Evolutionary conservation across 1,139 yeast genomes (phyloP), one percentile per base, ranked within the genome.

Genomic region (Maudiozyma humilis): DNA sequence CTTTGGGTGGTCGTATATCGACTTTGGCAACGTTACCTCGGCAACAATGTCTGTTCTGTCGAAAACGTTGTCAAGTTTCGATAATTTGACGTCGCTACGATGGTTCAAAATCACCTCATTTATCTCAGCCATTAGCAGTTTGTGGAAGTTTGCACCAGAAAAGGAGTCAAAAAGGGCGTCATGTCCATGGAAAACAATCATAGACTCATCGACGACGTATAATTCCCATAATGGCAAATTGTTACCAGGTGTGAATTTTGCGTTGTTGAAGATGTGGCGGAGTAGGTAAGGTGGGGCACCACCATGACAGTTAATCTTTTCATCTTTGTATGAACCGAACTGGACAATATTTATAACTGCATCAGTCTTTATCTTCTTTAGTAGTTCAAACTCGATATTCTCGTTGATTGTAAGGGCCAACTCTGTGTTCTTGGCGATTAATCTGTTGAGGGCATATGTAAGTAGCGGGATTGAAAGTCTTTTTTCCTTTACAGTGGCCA

Each of bases 131-230:
- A 47, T 32, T 25, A 54, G 50, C 27, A 49, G 30, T 15, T 52
- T 53, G 41, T 56, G 62, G 33, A 60, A 54, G 38, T 52, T 52
- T 17, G 61, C 61, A n/a, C 59, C 59, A 2, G 63, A 55, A 45
- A 57, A 60, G 2, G 52, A 45, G 43, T 60, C 64, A 49, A 59
- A 60, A 29, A 60, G 41, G 3, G 50, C 48, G 36, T 58, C 62
- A 35, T 57, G 60, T 2, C 61, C 62, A 48, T 60, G 62, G 35
- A 60, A 59, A 4, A 58, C 45, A 3, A 59, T 42, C 41, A 55
- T 40, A 3, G 55, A 47, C 30, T 55, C 59, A 43, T 59, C 60
- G 8, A 58, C 50, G 1, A 59, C 41, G 43, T 46, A 56, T 14
- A 60, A 32, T 33, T 48, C 46, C 64, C 64, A 60, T 32, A 60